phyloP scores from a whole-genome alignment of 805 yeast species.

The Yamadazyma kitorensis region DNA sequence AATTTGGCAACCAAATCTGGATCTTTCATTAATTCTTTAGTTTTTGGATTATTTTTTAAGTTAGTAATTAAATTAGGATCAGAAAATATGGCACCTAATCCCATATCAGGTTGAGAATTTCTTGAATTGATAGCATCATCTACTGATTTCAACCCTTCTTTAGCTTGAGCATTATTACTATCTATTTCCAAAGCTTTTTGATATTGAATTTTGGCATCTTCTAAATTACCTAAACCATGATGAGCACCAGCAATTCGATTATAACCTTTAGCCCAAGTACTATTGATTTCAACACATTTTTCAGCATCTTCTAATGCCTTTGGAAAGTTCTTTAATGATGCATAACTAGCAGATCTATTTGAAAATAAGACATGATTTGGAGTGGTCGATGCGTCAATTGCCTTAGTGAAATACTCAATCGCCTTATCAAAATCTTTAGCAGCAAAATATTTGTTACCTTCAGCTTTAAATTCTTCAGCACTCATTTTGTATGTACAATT shows the following conservation, averaged over 20 bases:
- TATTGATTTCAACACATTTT: constrained; percentile 75
- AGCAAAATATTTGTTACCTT: constrained; percentile 90
- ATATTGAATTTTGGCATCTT: constrained; percentile 70
- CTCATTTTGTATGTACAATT: too few species aligned
- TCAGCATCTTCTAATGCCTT: constrained; percentile 84
- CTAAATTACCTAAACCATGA: constrained; percentile 78
- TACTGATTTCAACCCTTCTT: constrained; percentile 73
- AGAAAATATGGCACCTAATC: constrained; percentile 71
- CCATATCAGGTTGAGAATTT: constrained; percentile 63
- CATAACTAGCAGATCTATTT: constrained; percentile 89
- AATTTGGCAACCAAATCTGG: constrained; percentile 77
- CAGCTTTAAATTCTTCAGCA: constrained; percentile 81
- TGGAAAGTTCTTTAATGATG: constrained; percentile 70
- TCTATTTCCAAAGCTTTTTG: constrained; percentile 80
- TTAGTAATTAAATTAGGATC: constrained; percentile 79
- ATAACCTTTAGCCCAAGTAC: constrained; percentile 94
- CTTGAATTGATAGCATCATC: constrained; percentile 55
- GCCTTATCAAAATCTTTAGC: constrained; percentile 84
- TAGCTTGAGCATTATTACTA: constrained; percentile 79
- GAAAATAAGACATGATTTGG: constrained; percentile 94
- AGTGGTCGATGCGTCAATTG: constrained; percentile 73
- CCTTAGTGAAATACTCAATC: constrained; percentile 75
- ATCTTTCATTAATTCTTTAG: constrained; percentile 83
- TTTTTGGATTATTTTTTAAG: constrained; percentile 79
- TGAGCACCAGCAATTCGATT: constrained; percentile 92